Evolutionary conservation across 495 filamentous ascomycete species (phyloP).

Genomic region (Aspergillus saccharolyticus): DNA sequence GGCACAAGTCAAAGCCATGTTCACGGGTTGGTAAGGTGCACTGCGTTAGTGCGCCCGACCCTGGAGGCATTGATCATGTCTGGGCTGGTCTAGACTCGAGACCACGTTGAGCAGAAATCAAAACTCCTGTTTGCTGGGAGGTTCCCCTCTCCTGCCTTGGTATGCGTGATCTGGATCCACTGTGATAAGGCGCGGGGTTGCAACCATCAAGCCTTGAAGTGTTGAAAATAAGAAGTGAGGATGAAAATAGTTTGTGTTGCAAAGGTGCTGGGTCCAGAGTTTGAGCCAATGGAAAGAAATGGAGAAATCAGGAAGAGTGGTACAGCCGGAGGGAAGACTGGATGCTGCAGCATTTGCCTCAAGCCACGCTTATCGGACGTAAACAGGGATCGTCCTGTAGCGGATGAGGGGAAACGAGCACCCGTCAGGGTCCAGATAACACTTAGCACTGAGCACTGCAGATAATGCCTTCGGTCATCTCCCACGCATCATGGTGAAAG

Average conservation of each 20-base stretch:
- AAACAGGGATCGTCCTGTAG: neutral
- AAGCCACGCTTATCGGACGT: neutral
- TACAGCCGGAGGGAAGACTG: neutral
- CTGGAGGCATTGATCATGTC: constrained; percentile 2
- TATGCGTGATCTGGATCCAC: neutral
- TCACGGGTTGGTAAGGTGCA: neutral
- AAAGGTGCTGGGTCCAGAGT: no score
- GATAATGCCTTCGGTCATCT: no score
- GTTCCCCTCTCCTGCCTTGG: neutral
- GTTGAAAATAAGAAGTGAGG: neutral
- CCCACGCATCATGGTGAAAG: no score
- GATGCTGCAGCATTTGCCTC: neutral
- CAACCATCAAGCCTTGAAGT: neutral
- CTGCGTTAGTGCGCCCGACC: constrained; percentile 3
- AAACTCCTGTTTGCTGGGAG: neutral
- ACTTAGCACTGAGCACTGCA: no score
- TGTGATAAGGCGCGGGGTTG: neutral
- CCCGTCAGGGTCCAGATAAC: neutral
- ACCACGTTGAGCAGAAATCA: neutral
- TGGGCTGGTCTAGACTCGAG: constrained; percentile 8
- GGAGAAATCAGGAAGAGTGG: neutral
- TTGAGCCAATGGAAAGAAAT: neutral
- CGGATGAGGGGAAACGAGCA: neutral
- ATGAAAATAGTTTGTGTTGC: neutral
- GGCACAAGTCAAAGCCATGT: neutral